These are phyloP conservation scores for Gossypium mustelinum DNA, from an alignment of 345 rosid species.

Conservation along the genomic window DNA sequence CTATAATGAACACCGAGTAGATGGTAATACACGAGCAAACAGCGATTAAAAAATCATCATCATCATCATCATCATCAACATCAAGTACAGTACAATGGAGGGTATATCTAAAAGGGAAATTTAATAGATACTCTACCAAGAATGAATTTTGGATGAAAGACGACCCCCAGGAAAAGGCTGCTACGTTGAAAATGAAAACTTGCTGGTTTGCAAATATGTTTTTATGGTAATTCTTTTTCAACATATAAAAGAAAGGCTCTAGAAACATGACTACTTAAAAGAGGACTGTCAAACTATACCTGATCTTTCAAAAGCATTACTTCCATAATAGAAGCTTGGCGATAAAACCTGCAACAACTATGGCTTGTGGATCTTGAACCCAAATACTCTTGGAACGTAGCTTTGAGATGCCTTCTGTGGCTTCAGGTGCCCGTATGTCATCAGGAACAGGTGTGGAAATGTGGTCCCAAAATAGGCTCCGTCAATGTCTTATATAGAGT, in stretches of 20 bases:
- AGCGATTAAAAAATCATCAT: not conserved
- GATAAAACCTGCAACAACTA: conserved; percentile 11
- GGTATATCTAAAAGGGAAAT: not conserved
- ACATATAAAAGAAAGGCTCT: conserved; percentile 9
- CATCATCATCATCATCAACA: too few relatives aligned
- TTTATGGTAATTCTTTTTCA: conserved; percentile 17
- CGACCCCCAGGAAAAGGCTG: not conserved
- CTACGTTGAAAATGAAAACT: conserved; percentile 23
- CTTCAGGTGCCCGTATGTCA: conserved; percentile 90
- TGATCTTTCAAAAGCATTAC: conserved; percentile 20
- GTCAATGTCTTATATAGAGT: conserved; percentile 68
- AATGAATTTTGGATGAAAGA: not conserved
- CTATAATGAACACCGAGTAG: not conserved
- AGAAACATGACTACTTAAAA: conserved; percentile 14
- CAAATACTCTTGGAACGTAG: conserved; percentile 92
- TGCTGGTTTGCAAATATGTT: conserved; percentile 21
- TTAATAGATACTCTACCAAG: conserved; percentile 12
- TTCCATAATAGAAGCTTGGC: conserved; percentile 20
- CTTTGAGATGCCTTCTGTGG: conserved; percentile 79
- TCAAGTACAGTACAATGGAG: not conserved
- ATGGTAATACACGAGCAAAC: not conserved
- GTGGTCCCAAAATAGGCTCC: conserved; percentile 97
- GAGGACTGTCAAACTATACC: conserved; percentile 16
- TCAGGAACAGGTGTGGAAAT: conserved; percentile 85
- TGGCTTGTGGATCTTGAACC: conserved; percentile 86